A percentile compares a stretch with the other conserved stretches of the same genome.
These are phyloP conservation scores for Peltaster fructicola DNA, from an alignment of 2,329 filamentous ascomycete species.

Conservation along the genomic window DNA sequence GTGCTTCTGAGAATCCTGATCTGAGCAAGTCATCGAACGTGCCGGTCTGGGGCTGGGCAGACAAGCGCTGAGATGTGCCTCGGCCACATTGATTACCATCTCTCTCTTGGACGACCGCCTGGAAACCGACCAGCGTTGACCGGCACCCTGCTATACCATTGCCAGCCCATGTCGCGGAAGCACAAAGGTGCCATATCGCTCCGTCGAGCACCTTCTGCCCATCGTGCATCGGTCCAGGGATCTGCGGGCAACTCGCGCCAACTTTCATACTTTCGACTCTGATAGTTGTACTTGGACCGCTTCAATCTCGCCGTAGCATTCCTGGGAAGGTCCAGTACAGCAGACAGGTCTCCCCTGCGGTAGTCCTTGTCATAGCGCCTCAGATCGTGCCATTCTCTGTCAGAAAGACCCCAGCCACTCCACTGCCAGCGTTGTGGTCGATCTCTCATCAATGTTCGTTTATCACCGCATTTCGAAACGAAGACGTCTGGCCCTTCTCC, in stretches of 20 bases:
- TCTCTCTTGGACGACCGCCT: slow-evolving; percentile 9
- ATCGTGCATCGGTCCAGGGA: slow-evolving; percentile 15
- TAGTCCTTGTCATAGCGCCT: slow-evolving; percentile 5
- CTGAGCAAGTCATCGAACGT: slow-evolving; percentile 19
- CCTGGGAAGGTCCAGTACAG: slow-evolving; percentile 14
- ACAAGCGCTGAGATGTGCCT: slow-evolving; percentile 12
- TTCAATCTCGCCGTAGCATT: slow-evolving; percentile 8
- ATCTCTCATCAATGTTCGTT: slow-evolving; percentile 20
- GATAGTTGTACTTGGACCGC: slow-evolving; percentile 14
- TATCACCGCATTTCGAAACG: slow-evolving; percentile 22
- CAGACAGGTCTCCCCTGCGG: slow-evolving; percentile 8
- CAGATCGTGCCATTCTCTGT: slow-evolving; percentile 14
- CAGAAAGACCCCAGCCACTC: slow-evolving; percentile 18
- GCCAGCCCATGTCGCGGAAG: slow-evolving; percentile 5
- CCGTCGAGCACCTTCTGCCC: slow-evolving; percentile 6
- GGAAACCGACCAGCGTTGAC: slow-evolving; percentile 8
- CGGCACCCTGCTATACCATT: slow-evolving; percentile 10
- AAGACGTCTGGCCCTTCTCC: slow-evolving; percentile 29
- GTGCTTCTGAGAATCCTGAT: slow-evolving; percentile 20
- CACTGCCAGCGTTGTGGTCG: slow-evolving; percentile 21
- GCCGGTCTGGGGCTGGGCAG: slow-evolving; percentile 23
- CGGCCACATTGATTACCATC: slow-evolving; percentile 5
- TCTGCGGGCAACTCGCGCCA: slow-evolving; percentile 1
- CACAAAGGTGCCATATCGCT: slow-evolving; percentile 5
- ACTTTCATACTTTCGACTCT: slow-evolving; percentile 11